Evolutionary conservation across 108 stramenopile genomes (phyloP), one percentile per base, ranked within the genome.

Genomic region (Fragilaria crotonensis): DNA sequence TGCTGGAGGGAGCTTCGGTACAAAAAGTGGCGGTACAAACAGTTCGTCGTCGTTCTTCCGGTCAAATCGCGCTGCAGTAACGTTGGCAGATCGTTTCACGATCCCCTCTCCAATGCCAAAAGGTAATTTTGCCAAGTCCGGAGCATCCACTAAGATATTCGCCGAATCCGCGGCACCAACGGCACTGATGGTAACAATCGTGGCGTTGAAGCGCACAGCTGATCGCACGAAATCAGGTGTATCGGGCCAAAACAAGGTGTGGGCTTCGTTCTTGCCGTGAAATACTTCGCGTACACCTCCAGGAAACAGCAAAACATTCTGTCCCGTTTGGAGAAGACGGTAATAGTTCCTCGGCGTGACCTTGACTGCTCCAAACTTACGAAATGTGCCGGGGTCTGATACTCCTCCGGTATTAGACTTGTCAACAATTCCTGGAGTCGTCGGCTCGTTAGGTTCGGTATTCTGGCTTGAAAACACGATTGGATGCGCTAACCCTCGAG

Each of bases 221-320:
- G 90, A 77, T 33, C 96, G 62, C 5, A 97, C 92, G 71, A 97
- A 97, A 54, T 97, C 96, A 22, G 70, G 65, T 68, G 87, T 87
- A 47, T 87, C 85, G 0, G 94, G 94, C 96, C 96, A 97, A 58
- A 92, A 93, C 22, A 97, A 62, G 55, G 90, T 54, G 63, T 97
- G 94, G 23, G 75, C 85, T 65, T 95, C 89, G 47, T 75, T 72
- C 59, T 81, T 75, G 5, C 85, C 76, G 33, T 94, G 87, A n/a
- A 82, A 74, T 0, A 83, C 93, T 66, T 97, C 94, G 23, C 74
- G 49, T 0, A 84, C 93, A 29, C 96, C 96, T 31, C 96, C 96
- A 11, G 96, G 96, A 62, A 92, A 97, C 11, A 97, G 80, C 32
- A 97, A 58, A 3, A 70, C 83, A 33, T 80, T 75, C 66, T 95